Percentiles rank a stretch among this genome's conserved stretches.
Evolutionary conservation across 371 early-diverging fungal species (phyloP).

Genomic region (Dichotomocladium elegans): DNA sequence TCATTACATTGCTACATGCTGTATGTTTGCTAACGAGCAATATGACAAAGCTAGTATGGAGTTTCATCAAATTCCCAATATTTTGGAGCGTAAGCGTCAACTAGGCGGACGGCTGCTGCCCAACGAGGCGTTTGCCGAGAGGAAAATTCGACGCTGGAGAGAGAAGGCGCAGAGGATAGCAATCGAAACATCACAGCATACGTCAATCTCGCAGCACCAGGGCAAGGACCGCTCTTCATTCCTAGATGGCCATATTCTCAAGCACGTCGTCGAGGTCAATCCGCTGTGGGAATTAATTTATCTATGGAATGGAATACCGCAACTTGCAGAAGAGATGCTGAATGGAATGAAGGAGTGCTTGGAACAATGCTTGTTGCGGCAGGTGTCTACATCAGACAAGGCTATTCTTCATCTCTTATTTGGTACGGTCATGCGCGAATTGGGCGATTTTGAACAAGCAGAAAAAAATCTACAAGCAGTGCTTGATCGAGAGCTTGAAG

Average conservation of each 20-base stretch:
- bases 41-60: slow-evolving; percentile 45
- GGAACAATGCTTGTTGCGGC: background rate
- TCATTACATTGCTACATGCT: slow-evolving; percentile 51
- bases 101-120: slow-evolving; percentile 33
- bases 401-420: slow-evolving; percentile 28
- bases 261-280: slow-evolving; percentile 29
- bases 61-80: slow-evolving; percentile 35
- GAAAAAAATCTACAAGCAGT: slow-evolving; percentile 20
- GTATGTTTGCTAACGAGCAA: slow-evolving; percentile 49
- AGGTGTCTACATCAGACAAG: slow-evolving; percentile 8
- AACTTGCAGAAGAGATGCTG: slow-evolving; percentile 23
- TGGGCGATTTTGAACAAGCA: slow-evolving; percentile 25
- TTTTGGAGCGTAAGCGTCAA: slow-evolving; percentile 31
- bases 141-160: slow-evolving; percentile 40
- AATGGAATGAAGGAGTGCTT: slow-evolving; percentile 21
- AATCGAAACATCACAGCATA: slow-evolving; percentile 1
- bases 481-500: slow-evolving; percentile 5
- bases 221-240: slow-evolving; percentile 9
- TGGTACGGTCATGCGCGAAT: slow-evolving; percentile 34
- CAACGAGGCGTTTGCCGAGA: slow-evolving; percentile 43
- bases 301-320: slow-evolving; percentile 46
- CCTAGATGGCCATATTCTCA: slow-evolving; percentile 24
- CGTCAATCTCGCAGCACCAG: slow-evolving; percentile 7
- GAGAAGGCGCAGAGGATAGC: slow-evolving; percentile 12
- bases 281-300: slow-evolving; percentile 49